Base-by-base conservation (phyloP, 257 asterid species). In the Solanum ahanhuiri region DNA sequence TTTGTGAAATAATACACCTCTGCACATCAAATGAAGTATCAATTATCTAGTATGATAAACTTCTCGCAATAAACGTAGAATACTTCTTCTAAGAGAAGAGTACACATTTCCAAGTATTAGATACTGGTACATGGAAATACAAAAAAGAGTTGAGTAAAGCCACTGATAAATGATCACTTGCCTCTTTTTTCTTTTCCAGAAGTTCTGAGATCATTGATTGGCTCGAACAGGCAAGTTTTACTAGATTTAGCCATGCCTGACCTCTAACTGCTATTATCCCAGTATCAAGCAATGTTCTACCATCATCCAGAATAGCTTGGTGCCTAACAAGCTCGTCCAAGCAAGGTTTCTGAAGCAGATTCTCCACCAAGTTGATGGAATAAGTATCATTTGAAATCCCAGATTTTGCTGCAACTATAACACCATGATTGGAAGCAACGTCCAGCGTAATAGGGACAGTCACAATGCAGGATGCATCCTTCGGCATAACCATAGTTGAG, bases 211-310 rank as follows among this genome's bases (percentile, higher is more conserved):
- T 92, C 94, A 94, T 87, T 82, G 93, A 89, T 88, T 92, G 92
- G 91, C 98, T 88, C 85, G 94, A 92, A 92, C 92, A 91, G 82
- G 98, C 91, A 90, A 97, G 95, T 69, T 33, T 89, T 88, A 87
- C 93, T 86, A 97, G 97, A 92, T 95, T 98, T 88, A 90, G 89
- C 98, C 99, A 97, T 28, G 98, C 98, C 91, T 93, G 92, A 66
- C 99, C 99, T 88, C 89, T 94, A 87, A 92, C 98, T 79, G 99
- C 98, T 87, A 97, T 94, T 86, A 95, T 93, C 90, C 99, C 99
- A 4, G 99, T 94, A 90, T 97, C 99, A 84, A 97, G 97, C 89
- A 95, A 90, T 45, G 99, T 89, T 92, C 98, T 94, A 58, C 99
- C 98, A 88, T 94, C 99, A 86, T 92, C 95, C 66, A 95, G 90